Conservation (phyloP, 148 eudicot genomes). For the Euryodendron excelsum region DNA sequence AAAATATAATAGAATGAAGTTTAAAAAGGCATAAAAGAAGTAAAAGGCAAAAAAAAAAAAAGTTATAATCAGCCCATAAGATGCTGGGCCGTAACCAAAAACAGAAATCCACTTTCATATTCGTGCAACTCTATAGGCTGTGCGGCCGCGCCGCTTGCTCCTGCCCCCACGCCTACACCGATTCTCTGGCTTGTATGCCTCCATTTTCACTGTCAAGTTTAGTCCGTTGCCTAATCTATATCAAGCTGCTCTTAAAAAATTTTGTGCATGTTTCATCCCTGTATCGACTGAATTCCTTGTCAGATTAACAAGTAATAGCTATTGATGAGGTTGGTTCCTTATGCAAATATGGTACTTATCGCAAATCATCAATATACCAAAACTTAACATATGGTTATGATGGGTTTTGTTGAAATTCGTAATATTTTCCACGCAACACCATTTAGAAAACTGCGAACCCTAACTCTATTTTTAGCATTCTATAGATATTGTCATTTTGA, state of each 20-base stretch:
- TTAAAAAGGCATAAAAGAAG: too few relatives aligned
- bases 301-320: neutral
- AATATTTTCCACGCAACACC: neutral
- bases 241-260: neutral
- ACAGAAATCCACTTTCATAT: too few relatives aligned
- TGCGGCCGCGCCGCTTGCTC: too few relatives aligned
- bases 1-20: too few relatives aligned
- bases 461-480: neutral
- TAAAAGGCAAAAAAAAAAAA: too few relatives aligned
- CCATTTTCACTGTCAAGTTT: neutral
- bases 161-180: too few relatives aligned
- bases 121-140: too few relatives aligned
- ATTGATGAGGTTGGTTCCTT: neutral
- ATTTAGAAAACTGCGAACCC: too few relatives aligned
- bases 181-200: too few relatives aligned
- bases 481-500: conserved; percentile 29
- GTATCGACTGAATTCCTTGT: neutral
- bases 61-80: too few relatives aligned
- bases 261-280: neutral
- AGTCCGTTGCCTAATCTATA: neutral
- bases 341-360: neutral
- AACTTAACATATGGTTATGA: neutral
- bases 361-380: neutral
- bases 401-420: neutral
- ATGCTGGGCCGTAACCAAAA: too few relatives aligned